Evolutionary conservation across 2,329 filamentous ascomycete species (phyloP).

Genomic region (Epichloe uncinata): DNA sequence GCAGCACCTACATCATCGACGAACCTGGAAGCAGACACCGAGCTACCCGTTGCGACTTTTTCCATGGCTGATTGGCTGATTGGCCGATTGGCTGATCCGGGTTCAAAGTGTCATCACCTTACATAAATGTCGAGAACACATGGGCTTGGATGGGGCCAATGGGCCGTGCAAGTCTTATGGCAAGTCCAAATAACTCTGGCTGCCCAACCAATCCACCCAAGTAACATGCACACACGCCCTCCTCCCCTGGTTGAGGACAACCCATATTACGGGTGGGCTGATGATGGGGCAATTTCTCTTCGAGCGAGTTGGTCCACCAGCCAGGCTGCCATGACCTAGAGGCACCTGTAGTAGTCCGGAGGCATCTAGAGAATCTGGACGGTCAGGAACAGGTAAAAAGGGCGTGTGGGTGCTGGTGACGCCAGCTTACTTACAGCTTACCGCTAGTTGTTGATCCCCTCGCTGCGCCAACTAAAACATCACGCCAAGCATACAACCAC

Average conservation of each 20-base stretch:
- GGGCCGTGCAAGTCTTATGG: neutral
- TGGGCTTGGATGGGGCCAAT: neutral
- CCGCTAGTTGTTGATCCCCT: neutral
- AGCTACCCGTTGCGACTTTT: too few species aligned
- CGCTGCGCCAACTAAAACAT: neutral
- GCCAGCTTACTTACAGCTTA: conserved; percentile 4
- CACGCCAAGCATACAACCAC: neutral
- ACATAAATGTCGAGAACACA: neutral
- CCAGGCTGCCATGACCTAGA: too few species aligned
- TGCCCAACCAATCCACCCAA: conserved; percentile 1
- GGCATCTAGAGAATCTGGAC: neutral
- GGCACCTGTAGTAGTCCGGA: neutral
- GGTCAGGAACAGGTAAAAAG: too few species aligned
- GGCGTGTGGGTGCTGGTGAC: neutral
- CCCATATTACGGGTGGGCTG: too few species aligned
- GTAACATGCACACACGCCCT: neutral
- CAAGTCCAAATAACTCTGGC: neutral
- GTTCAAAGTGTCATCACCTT: neutral
- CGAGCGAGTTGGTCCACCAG: neutral
- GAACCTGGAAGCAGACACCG: too few species aligned
- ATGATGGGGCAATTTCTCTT: too few species aligned
- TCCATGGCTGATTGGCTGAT: too few species aligned
- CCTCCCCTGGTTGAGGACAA: neutral
- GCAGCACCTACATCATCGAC: neutral
- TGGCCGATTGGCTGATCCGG: neutral